Conservation (phyloP, 73 alveolate species). For the Paramecium pentaurelia region DNA sequence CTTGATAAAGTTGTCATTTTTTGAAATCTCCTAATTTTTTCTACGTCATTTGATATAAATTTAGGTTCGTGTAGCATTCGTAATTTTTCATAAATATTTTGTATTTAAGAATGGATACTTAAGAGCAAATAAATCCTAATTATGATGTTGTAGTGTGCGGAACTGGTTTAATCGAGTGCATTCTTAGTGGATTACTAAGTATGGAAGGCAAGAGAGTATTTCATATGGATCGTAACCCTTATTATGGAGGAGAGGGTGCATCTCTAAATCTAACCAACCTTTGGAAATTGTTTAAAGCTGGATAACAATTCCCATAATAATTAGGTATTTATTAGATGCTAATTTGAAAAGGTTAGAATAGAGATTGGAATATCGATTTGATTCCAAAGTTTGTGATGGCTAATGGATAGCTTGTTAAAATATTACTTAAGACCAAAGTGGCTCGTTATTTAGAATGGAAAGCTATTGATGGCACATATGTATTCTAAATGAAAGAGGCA, state of each 20-base stretch:
- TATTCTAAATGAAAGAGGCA: conserved; percentile 60
- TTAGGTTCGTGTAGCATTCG: background rate
- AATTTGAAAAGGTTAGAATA: conserved; percentile 76
- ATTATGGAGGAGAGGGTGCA: conserved; percentile 97
- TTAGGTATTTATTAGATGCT: conserved; percentile 32
- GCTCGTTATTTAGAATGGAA: conserved; percentile 88
- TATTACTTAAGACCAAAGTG: conserved; percentile 89
- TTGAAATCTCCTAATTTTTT: background rate
- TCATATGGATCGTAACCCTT: conserved; percentile 94
- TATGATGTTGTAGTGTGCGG: conserved; percentile 94
- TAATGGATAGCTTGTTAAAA: conserved; percentile 93
- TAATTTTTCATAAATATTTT: background rate
- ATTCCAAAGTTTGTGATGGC: conserved; percentile 99
- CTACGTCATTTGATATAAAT: background rate
- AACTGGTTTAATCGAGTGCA: conserved; percentile 98
- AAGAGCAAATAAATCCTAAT: conserved; percentile 39
- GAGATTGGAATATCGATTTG: conserved; percentile 98
- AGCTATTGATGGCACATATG: conserved; percentile 69
- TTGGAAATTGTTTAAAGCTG: conserved; percentile 90
- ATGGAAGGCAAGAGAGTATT: conserved; percentile 85
- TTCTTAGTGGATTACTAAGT: conserved; percentile 93
- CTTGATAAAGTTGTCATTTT: background rate
- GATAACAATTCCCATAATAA: conserved; percentile 77
- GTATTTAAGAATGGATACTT: conserved; percentile 1
- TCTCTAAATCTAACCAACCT: conserved; percentile 95